Base-by-base conservation (phyloP, 2,329 filamentous ascomycete genomes). In the Hymenoscyphus fraxineus region DNA sequence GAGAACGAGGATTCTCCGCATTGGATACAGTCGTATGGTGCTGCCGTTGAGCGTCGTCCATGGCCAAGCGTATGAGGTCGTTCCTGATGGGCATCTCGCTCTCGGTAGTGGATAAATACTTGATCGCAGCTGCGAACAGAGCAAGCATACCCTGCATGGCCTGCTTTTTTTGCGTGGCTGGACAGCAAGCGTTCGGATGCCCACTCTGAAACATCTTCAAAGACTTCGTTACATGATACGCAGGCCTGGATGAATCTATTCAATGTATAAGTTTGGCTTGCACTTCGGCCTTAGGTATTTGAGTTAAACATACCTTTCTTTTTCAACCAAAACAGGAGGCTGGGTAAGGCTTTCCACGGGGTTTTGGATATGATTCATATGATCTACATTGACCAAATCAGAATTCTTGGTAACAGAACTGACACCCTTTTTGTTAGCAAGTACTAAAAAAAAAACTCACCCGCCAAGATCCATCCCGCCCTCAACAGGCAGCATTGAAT, bases 351-450 rank as follows among this genome's bases (percentile, higher is more conserved):
- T 27, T 27, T 27, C 27, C 27, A 27, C 27, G 2, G 2, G 2
- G 27, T 2, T 3, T 27, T 27, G 27, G 27, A 27, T 27, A 3
- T 27, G 1, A 27, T 27, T 27, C 27, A 2, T 27, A 27, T 27
- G 27, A 27, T 27, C 27, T 27, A 3, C 2, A 35, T 35, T 35
- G 35, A 35, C 35, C n/a, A n/a, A n/a, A n/a, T n/a, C n/a, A n/a
- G n/a, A n/a, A n/a, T n/a, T n/a, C n/a, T n/a, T n/a, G n/a, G n/a
- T n/a, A n/a, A n/a, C n/a, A n/a, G n/a, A n/a, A n/a, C n/a, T 68
- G 55, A 57, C 68, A 68, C 67, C 68, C 68, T 70, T 69, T 68
- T 71, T 68, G 62, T 71, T 70, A 70, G 69, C 65, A 63, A 64
- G 57, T 64, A 47, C 5, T 66, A 66, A 68, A 69, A 68, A 67